Conservation (phyloP, 805 yeast species). For the Metschnikowia aberdeeniae region DNA sequence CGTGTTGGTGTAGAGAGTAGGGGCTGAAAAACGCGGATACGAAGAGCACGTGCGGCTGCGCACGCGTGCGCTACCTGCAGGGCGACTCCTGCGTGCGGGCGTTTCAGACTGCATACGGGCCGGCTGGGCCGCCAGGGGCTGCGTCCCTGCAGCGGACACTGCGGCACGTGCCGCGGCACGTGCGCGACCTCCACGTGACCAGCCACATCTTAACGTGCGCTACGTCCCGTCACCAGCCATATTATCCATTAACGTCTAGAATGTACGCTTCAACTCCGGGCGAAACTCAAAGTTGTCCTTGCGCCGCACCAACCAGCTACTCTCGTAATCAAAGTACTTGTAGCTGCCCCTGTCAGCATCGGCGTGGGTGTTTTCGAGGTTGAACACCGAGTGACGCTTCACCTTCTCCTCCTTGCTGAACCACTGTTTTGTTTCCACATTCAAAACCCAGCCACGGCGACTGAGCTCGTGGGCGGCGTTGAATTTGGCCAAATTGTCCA, state of each 20-base stretch:
- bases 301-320: conserved; percentile 47
- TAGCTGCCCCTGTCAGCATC: conserved; percentile 46
- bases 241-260: conserved; percentile 8
- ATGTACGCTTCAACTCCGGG: conserved; percentile 28
- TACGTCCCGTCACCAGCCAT: too few species aligned
- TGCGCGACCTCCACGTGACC: too few species aligned
- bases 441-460: conserved; percentile 78
- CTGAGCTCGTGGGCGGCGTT: conserved; percentile 75
- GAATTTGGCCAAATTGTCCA: conserved; percentile 32
- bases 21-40: too few species aligned
- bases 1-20: too few species aligned
- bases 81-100: too few species aligned
- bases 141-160: too few species aligned
- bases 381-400: conserved; percentile 23
- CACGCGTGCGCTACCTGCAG: too few species aligned
- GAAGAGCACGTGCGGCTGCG: too few species aligned
- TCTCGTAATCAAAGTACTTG: conserved; percentile 82
- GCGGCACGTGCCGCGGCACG: too few species aligned
- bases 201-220: too few species aligned
- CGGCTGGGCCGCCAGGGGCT: too few species aligned
- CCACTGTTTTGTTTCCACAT: conserved; percentile 74
- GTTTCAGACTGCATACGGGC: too few species aligned
- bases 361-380: conserved; percentile 24
- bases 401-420: conserved; percentile 65
- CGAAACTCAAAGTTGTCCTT: conserved; percentile 37